Base-by-base conservation (phyloP, 129 eudicot species). In the Gnaphalium uliginosum region DNA sequence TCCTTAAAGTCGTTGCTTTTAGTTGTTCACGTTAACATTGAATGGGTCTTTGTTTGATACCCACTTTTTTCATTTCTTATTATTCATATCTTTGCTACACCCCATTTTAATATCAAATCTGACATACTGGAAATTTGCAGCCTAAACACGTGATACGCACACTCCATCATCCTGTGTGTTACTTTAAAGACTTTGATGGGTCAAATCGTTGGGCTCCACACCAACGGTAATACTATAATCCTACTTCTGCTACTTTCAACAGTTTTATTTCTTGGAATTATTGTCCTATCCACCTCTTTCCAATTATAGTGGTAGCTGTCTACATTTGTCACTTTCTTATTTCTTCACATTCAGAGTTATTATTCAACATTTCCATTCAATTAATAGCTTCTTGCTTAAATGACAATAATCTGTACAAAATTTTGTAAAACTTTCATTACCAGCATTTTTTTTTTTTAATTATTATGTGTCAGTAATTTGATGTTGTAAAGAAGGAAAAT, bases 131-230 rank as follows among this genome's bases (percentile, higher is more conserved):
- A 53, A 66, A 56, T 59, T 39, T 63, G 83, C 84, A 81, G 89
- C 77, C 75, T 85, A 81, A 61, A 77, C 81, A 86, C 87, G 84
- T 78, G 83, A 84, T 50, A 6, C 59, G 69, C 87, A 76, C 74
- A 46, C 82, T 48, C 73, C 74, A 70, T 61, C 69, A 29, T 32
- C 72, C 77, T 48, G 73, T 78, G 23, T 41, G 56, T 19, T 73
- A 46, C 81, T 66, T 22, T 77, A 50, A 63, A 19, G 71, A 7
- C 11, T 54, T 76, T 82, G 82, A 82, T 82, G 86, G 85, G 86
- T 86, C 89, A 82, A 84, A 80, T 59, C 75, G 54, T 79, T 72
- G 63, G 87, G 87, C 83, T 85, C 85, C 85, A 61, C 80, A 72
- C 77, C 78, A 80, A 80, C 83, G 83, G 83, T 80, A 73, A 80